These are phyloP conservation scores for Posidonia oceanica DNA, from an alignment of 116 monocot species.

Conservation along the genomic window DNA sequence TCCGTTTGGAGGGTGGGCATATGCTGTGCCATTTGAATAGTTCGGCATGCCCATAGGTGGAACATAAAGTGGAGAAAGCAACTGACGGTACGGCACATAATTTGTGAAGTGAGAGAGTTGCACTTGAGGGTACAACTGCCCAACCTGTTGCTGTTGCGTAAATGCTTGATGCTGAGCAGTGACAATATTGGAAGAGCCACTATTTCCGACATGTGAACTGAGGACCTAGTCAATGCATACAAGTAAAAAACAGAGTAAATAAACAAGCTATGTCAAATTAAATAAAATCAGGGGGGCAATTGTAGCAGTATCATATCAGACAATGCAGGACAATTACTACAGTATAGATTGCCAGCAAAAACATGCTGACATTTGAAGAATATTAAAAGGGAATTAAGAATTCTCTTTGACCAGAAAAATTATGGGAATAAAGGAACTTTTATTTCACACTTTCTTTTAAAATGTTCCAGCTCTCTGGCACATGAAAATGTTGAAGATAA, in stretches of 20 bases:
- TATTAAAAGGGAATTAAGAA: too few species aligned
- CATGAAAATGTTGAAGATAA: background rate
- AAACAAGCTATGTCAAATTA: too few species aligned
- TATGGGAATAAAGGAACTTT: too few species aligned
- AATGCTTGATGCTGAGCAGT: constrained; percentile 29
- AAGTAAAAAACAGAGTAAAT: too few species aligned
- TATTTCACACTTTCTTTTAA: too few species aligned
- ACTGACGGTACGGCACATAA: constrained; percentile 73
- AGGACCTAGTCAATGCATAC: constrained; percentile 18
- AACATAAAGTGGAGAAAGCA: constrained; percentile 72
- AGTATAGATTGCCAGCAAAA: too few species aligned
- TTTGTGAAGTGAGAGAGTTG: constrained; percentile 73
- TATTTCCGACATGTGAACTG: constrained; percentile 20
- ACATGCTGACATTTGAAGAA: too few species aligned
- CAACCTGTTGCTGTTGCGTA: constrained; percentile 32
- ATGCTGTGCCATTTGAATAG: constrained; percentile 52
- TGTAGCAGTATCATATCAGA: too few species aligned
- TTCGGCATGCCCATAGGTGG: constrained; percentile 77
- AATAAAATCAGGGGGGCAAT: too few species aligned
- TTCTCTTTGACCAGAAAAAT: too few species aligned
- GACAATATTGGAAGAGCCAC: constrained; percentile 15
- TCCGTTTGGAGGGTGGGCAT: constrained; percentile 54
- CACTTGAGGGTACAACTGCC: constrained; percentile 48
- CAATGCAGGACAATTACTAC: too few species aligned
- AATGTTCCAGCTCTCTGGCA: too few species aligned